Percentiles rank a stretch among this genome's conserved stretches.
Conservation (phyloP, 1,284 basidiomycete genomes). For the Heterobasidion occidentale region DNA sequence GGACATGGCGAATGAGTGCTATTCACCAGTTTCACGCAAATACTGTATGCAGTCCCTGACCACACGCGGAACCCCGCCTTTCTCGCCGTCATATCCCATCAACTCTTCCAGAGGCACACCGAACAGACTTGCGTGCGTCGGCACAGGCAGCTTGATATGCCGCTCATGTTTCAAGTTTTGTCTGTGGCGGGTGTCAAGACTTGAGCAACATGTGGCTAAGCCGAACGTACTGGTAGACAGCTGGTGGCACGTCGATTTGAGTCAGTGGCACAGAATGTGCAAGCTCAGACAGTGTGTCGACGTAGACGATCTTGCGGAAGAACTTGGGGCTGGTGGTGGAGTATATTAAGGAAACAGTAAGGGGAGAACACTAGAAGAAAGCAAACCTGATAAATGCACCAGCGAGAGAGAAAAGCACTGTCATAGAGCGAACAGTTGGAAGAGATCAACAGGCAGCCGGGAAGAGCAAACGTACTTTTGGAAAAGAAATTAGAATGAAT, state of each 20-base stretch:
- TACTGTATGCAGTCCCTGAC: constrained; percentile 72
- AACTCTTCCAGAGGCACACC: constrained; percentile 73
- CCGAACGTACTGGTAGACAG: constrained; percentile 62
- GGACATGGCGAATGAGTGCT: not conserved
- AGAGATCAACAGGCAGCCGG: not conserved
- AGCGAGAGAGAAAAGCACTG: constrained; percentile 80
- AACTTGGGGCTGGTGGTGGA: constrained; percentile 63
- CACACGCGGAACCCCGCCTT: constrained; percentile 70
- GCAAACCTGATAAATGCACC: constrained; percentile 73
- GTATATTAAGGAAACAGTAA: not conserved
- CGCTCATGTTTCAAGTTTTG: constrained; percentile 69
- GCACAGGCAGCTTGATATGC: constrained; percentile 55
- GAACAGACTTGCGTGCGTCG: constrained; percentile 56
- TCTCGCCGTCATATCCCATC: constrained; percentile 79
- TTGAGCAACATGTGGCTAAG: constrained; percentile 1
- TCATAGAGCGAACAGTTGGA: constrained; percentile 3
- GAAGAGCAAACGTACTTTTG: constrained; percentile 47
- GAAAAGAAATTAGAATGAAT: constrained; percentile 85
- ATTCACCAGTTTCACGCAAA: constrained; percentile 50
- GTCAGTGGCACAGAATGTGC: constrained; percentile 71
- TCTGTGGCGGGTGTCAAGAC: constrained; percentile 25
- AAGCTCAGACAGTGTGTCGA: constrained; percentile 67
- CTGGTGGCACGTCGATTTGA: constrained; percentile 78
- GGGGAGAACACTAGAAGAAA: not conserved
- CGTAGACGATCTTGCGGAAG: constrained; percentile 71